A percentile compares a stretch with the other conserved stretches of the same genome.
phyloP scores from a whole-genome alignment of 208 protist genomes.

The Naegleria lovaniensis region DNA sequence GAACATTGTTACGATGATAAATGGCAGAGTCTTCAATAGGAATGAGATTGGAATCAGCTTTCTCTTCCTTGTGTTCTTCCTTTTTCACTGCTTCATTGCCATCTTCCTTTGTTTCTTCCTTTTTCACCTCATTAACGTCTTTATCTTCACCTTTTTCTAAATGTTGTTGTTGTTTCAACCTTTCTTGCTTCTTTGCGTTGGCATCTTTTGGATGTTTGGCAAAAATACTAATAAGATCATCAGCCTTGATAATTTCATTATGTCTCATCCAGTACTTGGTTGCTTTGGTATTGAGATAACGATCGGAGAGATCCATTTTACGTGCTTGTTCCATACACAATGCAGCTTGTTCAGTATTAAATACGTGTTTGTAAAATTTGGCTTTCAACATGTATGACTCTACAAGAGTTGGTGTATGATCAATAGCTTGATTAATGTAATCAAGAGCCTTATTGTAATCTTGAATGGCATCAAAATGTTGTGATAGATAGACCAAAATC shows the following conservation, averaged over 20 bases:
- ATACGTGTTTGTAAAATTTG: slow-evolving; percentile 57
- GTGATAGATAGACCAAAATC: slow-evolving; percentile 69
- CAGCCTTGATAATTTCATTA: slow-evolving; percentile 67
- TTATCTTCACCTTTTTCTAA: slow-evolving; percentile 34
- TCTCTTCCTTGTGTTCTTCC: slow-evolving; percentile 35
- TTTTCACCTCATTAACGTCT: neutral
- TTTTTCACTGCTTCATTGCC: slow-evolving; percentile 54
- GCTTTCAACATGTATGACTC: slow-evolving; percentile 82
- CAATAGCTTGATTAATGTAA: slow-evolving; percentile 74
- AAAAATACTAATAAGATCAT: slow-evolving; percentile 79
- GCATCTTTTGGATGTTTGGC: slow-evolving; percentile 16
- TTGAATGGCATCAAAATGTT: slow-evolving; percentile 70
- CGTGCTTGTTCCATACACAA: slow-evolving; percentile 70
- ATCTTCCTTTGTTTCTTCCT: neutral
- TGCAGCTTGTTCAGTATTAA: slow-evolving; percentile 48
- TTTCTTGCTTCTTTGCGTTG: neutral
- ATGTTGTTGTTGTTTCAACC: slow-evolving; percentile 27
- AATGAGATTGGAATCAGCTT: neutral
- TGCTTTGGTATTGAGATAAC: slow-evolving; percentile 86
- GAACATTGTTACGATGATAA: slow-evolving; percentile 41
- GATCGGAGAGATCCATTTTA: slow-evolving; percentile 86
- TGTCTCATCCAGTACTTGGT: slow-evolving; percentile 79
- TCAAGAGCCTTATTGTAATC: slow-evolving; percentile 60
- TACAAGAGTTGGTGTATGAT: slow-evolving; percentile 88
- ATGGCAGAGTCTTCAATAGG: neutral